phyloP scores from a whole-genome alignment of 2,329 filamentous ascomycete genomes.

The Colletotrichum tamarilloi region DNA sequence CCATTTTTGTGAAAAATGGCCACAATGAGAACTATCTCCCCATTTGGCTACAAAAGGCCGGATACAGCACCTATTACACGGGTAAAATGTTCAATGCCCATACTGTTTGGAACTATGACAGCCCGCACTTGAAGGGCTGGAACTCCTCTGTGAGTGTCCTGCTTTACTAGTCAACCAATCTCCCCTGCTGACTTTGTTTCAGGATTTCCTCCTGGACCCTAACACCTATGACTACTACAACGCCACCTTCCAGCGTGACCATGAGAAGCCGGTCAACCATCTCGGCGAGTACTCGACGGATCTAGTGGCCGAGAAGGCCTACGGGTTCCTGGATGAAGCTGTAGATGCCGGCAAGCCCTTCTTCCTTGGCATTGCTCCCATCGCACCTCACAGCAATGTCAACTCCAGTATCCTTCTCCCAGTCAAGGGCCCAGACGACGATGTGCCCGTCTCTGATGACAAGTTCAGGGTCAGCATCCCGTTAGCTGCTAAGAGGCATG shows the following conservation, averaged over 20 bases:
- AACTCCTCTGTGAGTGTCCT: conserved; percentile 54
- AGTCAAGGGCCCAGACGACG: conserved; percentile 63
- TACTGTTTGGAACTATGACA: conserved; percentile 59
- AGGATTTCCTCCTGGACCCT: conserved; percentile 69
- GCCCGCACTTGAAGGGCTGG: conserved; percentile 65
- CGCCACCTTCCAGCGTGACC: conserved; percentile 70
- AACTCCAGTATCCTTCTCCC: conserved; percentile 56
- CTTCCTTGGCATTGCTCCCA: conserved; percentile 66
- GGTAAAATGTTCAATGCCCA: conserved; percentile 67
- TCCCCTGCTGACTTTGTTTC: not conserved
- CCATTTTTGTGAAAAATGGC: conserved; percentile 61
- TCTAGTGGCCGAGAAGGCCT: conserved; percentile 67
- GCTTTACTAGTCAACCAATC: fast-evolving
- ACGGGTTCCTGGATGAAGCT: conserved; percentile 71
- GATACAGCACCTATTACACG: conserved; percentile 65
- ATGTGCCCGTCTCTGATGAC: conserved; percentile 67
- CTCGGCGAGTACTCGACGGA: conserved; percentile 61
- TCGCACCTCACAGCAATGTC: conserved; percentile 46
- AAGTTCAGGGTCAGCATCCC: conserved; percentile 41
- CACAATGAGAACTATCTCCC: conserved; percentile 63
- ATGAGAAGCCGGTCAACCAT: conserved; percentile 54
- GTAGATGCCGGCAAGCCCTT: conserved; percentile 63
- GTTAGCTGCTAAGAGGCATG: conserved; percentile 63
- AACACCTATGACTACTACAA: conserved; percentile 77
- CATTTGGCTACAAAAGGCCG: conserved; percentile 61